Evolutionary conservation across 129 eudicot genomes (phyloP).

Genomic region (Flaveria ramosissima): DNA sequence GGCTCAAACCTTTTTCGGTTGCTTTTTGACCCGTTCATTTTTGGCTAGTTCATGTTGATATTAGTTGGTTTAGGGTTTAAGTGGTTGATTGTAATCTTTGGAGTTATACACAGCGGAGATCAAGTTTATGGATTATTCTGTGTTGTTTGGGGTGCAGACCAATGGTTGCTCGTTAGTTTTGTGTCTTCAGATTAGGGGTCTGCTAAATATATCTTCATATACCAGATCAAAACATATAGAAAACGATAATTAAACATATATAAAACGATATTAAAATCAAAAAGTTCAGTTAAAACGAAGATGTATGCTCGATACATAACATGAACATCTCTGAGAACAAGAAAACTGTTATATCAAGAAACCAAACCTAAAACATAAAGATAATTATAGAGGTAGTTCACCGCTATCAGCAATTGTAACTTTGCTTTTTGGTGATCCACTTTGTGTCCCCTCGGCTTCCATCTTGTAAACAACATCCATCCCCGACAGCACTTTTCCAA

Average conservation of each 20-base stretch:
- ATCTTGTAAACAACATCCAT: slow-evolving; percentile 97
- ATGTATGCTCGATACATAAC: slow-evolving; percentile 21
- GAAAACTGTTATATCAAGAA: slow-evolving; percentile 9
- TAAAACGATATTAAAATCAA: not conserved
- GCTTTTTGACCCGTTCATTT: too few relatives aligned
- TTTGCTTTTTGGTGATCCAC: slow-evolving; percentile 80
- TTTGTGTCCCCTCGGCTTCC: slow-evolving; percentile 95
- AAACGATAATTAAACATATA: not conserved
- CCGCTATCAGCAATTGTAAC: slow-evolving; percentile 90
- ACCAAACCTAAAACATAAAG: slow-evolving; percentile 17
- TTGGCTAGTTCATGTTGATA: too few relatives aligned
- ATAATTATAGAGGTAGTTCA: slow-evolving; percentile 76
- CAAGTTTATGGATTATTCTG: too few relatives aligned
- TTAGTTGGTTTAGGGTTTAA: too few relatives aligned
- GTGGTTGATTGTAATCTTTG: too few relatives aligned
- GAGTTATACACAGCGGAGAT: too few relatives aligned
- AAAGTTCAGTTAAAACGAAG: slow-evolving; percentile 14
- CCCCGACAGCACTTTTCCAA: slow-evolving; percentile 93
- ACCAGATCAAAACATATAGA: not conserved
- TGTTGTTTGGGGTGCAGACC: too few relatives aligned
- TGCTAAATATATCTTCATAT: not conserved
- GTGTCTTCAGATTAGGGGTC: not conserved
- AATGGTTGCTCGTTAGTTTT: too few relatives aligned
- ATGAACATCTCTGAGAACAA: slow-evolving; percentile 6
- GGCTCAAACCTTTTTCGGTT: too few relatives aligned